Base-by-base conservation (phyloP, 2,329 filamentous ascomycete species). In the Orbilia brochopaga region DNA sequence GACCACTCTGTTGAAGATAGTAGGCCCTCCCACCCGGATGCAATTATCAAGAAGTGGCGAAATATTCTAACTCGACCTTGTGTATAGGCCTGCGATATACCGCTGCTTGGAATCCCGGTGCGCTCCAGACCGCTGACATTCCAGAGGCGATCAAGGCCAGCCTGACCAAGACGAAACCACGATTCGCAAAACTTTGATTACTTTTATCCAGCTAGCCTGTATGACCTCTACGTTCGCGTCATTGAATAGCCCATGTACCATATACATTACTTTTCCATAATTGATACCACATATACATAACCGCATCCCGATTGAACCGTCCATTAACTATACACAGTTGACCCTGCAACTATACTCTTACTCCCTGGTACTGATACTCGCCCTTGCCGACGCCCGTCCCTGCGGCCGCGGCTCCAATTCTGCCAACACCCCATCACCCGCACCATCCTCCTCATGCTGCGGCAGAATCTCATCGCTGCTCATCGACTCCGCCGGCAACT, bases 31-130 rank as follows among this genome's bases (percentile, higher is more conserved):
- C 27, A 32, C 8, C 10, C 48, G 42, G 11, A 3, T 15, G 17
- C 17, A 3, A 60, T 50, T 56, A 46, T 46, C n/a, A n/a, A 30
- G 15, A 44, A 46, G 15, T 19, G 8, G 15, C 13, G n/a, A 2
- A n/a, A 21, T 19, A 24, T 40, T 7, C 53, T 65, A 59, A 65
- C 10, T n/a, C 21, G 40, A 50, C 13, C 1, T 58, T 44, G 8
- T n/a, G n/a, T n/a, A n/a, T 74, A 88, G 87, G 87, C 52, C 80
- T 97, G 78, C 86, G 86, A 66, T 97, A 96, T 79, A 96, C 92
- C 2, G 84, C 86, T 10, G 84, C 94, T 0, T 97, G 92, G 93
- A 97, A 97, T 78, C 85, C 87, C 76, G 89, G 87, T 1, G 90
- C 90, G 77, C 78, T 96, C 76, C 92, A 97, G 82, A 90, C 90